Evolutionary conservation across 192 early-diverging fungal species (phyloP), one percentile per base, ranked within the genome.

Genomic region (Thoreauomyces humboldtii): DNA sequence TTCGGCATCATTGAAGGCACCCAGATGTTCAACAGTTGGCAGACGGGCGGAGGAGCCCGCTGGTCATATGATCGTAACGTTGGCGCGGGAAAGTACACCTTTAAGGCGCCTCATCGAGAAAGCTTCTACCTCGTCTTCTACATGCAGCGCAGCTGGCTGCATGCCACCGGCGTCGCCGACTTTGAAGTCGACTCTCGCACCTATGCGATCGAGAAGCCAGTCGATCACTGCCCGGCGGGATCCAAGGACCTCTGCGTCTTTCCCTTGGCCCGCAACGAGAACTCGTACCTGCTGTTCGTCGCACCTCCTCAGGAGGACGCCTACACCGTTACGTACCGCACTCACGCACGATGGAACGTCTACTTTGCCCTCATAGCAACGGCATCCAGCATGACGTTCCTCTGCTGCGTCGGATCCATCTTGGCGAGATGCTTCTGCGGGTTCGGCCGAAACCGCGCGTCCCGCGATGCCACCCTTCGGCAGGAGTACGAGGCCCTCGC

Each of bases 81-180:
- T 0, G 43, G 56, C 21, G 24, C 12, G 4, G 65, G 65, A 22
- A 22, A 12, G 7, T 67, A 59, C 46, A 59, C 25, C 17, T 60
- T 67, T 36, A 48, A 19, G 19, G 44, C 57, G 7, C 45, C 57
- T 11, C 14, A 15, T 3, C 24, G 22, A 5, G 41, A 27, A 7
- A 44, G 31, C 19, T 67, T 59, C 45, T 67, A 59, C 34, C 45
- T 67, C 41, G 32, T 67, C 17, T 67, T 67, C 38, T 67, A 22
- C 46, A 29, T 32, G 4, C 17, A n/a, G 37, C 35, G 24, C 19
- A 24, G 29, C 3, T 32, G 45, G 27, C 21, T 37, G 15, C 24
- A 33, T 11, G 54, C 54, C 11, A 15, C 28, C 11, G 65, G 65
- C 12, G 37, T 12, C 11, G 65, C 57, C 7, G 7, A 21, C 7